Base-by-base conservation (phyloP, 371 early-diverging fungal genomes). In the Umbelopsis sp. region DNA sequence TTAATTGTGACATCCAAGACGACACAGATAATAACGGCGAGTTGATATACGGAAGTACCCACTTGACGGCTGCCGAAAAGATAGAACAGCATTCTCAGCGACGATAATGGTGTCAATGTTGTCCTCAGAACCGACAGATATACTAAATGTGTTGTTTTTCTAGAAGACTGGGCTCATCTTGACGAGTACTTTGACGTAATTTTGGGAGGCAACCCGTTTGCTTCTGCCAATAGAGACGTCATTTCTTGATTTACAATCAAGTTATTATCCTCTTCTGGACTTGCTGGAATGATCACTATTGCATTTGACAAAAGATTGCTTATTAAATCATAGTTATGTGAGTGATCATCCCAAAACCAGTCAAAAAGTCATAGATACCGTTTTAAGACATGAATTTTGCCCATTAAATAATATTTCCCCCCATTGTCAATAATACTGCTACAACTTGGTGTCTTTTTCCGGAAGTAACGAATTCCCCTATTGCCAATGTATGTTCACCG, bases 111-210 rank as follows among this genome's bases (percentile, higher is more conserved):
- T 46, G 38, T 32, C n/a, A 51, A 50, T 16, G 1, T 50, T 29
- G 66, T 29, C 3, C 50, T 50, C 24, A 65, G 66, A 51, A 50
- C 66, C 1, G 66, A 65, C 41, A 50, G 51, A n/a, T 46, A 50
- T 24, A 44, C 50, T 37, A 50, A 24, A 5, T 48, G 48, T 11
- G 48, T 65, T 32, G 50, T 65, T 22, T 50, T 37, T 20, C 5
- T 65, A 0, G 48, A 37, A 9, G 66, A 65, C 14, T 65, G 48
- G 50, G 1, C 32, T 35, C 20, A 32, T 37, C 24, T 65, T 4
- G 66, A 65, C 14, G 46, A 65, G n/a, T 65, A 65, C 25, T 65
- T 65, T 25, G 66, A 65, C 11, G n/a, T n/a, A 18, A 38, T 65
- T 50, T 29, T 65, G 5, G 66, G 37, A 65, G n/a, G 35, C 1